These are phyloP conservation scores for Yarrowia sp. DNA, from an alignment of 805 yeast genomes.

Conservation along the genomic window DNA sequence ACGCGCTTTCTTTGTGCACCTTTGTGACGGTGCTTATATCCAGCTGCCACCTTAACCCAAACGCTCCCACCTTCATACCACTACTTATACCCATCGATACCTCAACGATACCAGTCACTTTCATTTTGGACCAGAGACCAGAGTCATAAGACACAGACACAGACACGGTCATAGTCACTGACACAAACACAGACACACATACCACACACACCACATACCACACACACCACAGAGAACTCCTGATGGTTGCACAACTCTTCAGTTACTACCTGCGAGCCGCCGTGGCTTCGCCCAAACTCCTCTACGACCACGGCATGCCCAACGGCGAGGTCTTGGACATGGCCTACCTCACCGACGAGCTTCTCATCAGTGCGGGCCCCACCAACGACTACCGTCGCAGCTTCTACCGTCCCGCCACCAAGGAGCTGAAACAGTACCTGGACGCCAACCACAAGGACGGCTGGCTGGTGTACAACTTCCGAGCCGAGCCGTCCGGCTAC, in stretches of 20 bases:
- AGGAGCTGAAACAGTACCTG: conserved; percentile 51
- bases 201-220: not conserved
- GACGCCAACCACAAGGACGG: conserved; percentile 47
- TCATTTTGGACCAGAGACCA: not conserved
- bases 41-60: not conserved
- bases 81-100: conserved; percentile 12
- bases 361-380: conserved; percentile 80
- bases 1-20: not conserved
- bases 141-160: not conserved
- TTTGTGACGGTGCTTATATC: not conserved
- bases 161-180: not conserved
- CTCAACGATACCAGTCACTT: not conserved
- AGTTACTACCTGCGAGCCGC: conserved; percentile 21
- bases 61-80: not conserved
- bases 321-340: conserved; percentile 50
- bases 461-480: conserved; percentile 76
- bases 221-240: conserved; percentile 14
- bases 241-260: conserved; percentile 15
- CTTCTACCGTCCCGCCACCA: conserved; percentile 53
- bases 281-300: conserved; percentile 23
- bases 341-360: conserved; percentile 59
- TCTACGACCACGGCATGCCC: conserved; percentile 33
- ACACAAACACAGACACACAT: not conserved
- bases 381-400: conserved; percentile 46
- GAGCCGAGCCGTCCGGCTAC: conserved; percentile 53